A percentile compares a stretch with the other conserved stretches of the same genome.
phyloP scores from a whole-genome alignment of 2,329 filamentous ascomycete species.

The Rhexocercosporidium sp. region DNA sequence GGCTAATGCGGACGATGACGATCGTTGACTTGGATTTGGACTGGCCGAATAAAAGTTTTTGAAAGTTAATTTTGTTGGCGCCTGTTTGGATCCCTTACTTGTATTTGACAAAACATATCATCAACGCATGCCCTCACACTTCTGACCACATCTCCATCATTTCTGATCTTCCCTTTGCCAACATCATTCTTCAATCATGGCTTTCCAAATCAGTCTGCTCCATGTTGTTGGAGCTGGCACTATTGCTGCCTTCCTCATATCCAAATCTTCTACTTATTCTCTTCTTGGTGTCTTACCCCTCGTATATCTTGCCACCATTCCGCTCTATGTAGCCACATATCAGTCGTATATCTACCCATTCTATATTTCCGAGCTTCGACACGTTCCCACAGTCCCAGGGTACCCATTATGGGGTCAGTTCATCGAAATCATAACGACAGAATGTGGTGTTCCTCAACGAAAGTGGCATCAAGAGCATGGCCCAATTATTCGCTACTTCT shows the following conservation, averaged over 20 bases:
- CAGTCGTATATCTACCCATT: slow-evolving; percentile 48
- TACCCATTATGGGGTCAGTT: slow-evolving; percentile 52
- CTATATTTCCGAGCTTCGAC: slow-evolving; percentile 49
- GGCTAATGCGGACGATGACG: not conserved
- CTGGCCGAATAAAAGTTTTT: not conserved
- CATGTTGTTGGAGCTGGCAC: slow-evolving; percentile 23
- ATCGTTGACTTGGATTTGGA: not conserved
- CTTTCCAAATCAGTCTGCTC: slow-evolving; percentile 17
- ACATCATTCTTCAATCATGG: slow-evolving; percentile 14
- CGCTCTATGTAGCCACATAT: slow-evolving; percentile 44
- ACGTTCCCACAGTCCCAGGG: slow-evolving; percentile 49
- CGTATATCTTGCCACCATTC: slow-evolving; percentile 31
- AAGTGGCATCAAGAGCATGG: slow-evolving; percentile 49
- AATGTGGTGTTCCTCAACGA: slow-evolving; percentile 50
- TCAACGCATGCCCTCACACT: not conserved
- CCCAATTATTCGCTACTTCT: slow-evolving; percentile 52
- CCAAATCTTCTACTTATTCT: slow-evolving; percentile 27
- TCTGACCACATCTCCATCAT: not conserved
- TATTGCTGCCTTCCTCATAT: slow-evolving; percentile 25
- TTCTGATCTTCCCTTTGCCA: not conserved
- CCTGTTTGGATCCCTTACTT: not conserved
- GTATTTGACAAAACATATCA: not conserved
- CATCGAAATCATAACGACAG: slow-evolving; percentile 47
- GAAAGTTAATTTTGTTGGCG: slow-evolving; percentile 5
- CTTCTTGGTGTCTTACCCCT: slow-evolving; percentile 22